Evolutionary conservation across 495 filamentous ascomycete genomes (phyloP).

Genomic region (Viridothelium virens): DNA sequence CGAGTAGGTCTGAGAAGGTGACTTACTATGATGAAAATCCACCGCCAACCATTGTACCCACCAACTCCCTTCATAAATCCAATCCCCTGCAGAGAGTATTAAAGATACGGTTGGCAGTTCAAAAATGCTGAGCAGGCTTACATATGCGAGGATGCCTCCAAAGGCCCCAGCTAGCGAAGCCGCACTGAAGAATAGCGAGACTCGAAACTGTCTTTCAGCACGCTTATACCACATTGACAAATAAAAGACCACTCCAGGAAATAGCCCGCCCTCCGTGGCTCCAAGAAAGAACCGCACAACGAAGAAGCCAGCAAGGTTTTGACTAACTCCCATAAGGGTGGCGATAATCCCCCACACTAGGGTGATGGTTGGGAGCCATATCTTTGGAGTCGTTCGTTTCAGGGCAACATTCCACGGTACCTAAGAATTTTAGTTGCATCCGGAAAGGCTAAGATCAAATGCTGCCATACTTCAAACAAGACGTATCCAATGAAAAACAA

Average conservation of each 20-base stretch:
- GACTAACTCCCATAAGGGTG: constrained; percentile 28
- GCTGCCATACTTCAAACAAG: constrained; percentile 46
- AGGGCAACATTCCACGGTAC: constrained; percentile 68
- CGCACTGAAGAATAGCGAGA: constrained; percentile 35
- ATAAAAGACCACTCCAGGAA: constrained; percentile 33
- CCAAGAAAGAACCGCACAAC: constrained; percentile 28
- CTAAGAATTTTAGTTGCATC: constrained; percentile 34
- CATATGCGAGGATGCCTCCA: constrained; percentile 29
- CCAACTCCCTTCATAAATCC: constrained; percentile 48
- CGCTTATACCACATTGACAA: constrained; percentile 31
- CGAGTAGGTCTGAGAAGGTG: constrained; percentile 6
- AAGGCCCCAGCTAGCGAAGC: constrained; percentile 41
- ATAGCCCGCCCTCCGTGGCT: constrained; percentile 30
- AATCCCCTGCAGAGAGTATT: background rate
- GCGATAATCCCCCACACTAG: constrained; percentile 49
- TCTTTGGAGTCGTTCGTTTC: constrained; percentile 59
- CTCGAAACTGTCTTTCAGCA: constrained; percentile 23
- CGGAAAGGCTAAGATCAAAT: background rate
- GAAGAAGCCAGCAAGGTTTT: constrained; percentile 27
- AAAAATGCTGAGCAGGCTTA: background rate
- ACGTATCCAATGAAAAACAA: constrained; percentile 74
- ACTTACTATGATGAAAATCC: constrained; percentile 70
- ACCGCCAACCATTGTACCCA: constrained; percentile 60
- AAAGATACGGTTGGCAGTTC: background rate
- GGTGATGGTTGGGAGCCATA: constrained; percentile 53